A percentile compares a stretch with the other conserved stretches of the same genome.
Evolutionary conservation across 2,329 filamentous ascomycete genomes (phyloP).

Genomic region (Cladophialophora psammophila): DNA sequence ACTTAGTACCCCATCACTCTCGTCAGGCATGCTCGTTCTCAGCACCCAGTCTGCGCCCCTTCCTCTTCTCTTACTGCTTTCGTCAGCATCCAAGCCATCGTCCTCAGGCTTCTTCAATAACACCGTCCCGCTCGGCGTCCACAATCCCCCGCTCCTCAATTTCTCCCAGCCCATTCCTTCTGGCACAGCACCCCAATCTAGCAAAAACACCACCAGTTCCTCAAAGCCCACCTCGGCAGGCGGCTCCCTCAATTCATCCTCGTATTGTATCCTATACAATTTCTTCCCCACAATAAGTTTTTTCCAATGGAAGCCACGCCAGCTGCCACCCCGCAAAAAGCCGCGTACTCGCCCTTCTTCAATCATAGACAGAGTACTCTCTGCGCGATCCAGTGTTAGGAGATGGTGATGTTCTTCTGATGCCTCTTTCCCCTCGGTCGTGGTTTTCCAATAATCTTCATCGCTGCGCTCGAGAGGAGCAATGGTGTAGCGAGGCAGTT

Average conservation of each 20-base stretch:
- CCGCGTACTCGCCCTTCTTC: conserved; percentile 49
- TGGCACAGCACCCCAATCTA: conserved; percentile 69
- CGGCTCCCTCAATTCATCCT: conserved; percentile 56
- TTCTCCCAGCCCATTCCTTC: conserved; percentile 66
- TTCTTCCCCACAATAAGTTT: conserved; percentile 68
- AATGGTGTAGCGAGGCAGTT: conserved; percentile 70
- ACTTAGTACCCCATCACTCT: conserved; percentile 67
- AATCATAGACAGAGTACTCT: conserved; percentile 36
- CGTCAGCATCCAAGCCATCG: conserved; percentile 6
- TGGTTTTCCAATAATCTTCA: conserved; percentile 66
- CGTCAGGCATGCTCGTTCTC: conserved; percentile 63
- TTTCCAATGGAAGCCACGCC: conserved; percentile 72
- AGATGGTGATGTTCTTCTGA: conserved; percentile 44
- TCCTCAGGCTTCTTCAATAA: conserved; percentile 60
- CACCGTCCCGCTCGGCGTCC: conserved; percentile 66
- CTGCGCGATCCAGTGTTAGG: conserved; percentile 29
- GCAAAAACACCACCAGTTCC: conserved; percentile 66
- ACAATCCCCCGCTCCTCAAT: conserved; percentile 64
- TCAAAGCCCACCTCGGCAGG: conserved; percentile 64
- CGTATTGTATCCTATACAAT: conserved; percentile 70
- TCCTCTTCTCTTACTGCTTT: conserved; percentile 43
- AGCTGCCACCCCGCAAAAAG: conserved; percentile 65
- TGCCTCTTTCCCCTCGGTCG: conserved; percentile 37
- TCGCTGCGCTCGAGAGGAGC: conserved; percentile 66
- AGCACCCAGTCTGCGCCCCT: conserved; percentile 57